Base-by-base conservation (phyloP, 768 basidiomycete species). In the Boletus coccyginus region DNA sequence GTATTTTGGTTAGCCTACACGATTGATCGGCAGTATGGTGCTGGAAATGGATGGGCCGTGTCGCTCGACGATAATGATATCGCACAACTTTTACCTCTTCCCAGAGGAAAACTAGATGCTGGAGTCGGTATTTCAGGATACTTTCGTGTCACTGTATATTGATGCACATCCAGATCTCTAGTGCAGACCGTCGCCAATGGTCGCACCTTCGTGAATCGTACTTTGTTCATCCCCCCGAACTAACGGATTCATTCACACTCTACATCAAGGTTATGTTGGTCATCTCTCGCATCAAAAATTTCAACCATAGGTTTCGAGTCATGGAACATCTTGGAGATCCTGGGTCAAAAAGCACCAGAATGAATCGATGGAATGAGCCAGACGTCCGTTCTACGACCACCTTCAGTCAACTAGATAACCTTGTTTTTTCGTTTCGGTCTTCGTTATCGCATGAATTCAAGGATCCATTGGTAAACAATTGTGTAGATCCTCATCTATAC, bases 1-100 rank as follows among this genome's bases (percentile, higher is more conserved):
- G 76, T 82, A 1, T 89, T 90, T 63, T 92, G 88, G 83, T 63
- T 87, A 45, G 83, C 86, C 10, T 90, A 90, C 66, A 77, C 84
- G 7, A 74, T 78, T 44, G 89, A 91, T 60, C 81, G 88, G 29
- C 79, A 85, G 57, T 81, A 83, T 53, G 83, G 86, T 7, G 80
- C 79, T 57, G 81, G 82, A 33, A 89, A 88, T 61, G 85, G 84
- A 19, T 91, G 88, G 83, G 84, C 88, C 0, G 74, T 83, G 56
- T 79, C 78, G 55, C 72, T 91, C 11, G 90, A 91, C 59, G 89
- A 92, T 65, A 78, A 83, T 57, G 88, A 90, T 62, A 77, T 92
- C 19, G 83, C 84, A 21, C 88, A 90, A 56, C 69, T 88, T 19
- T 75, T 91, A 27, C 88, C 89, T 1, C 75, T 87, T 16, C 78